Evolutionary conservation across 306 rosid species (phyloP), one percentile per base, ranked within the genome.

Genomic region (Cyclanthera cordifolia): DNA sequence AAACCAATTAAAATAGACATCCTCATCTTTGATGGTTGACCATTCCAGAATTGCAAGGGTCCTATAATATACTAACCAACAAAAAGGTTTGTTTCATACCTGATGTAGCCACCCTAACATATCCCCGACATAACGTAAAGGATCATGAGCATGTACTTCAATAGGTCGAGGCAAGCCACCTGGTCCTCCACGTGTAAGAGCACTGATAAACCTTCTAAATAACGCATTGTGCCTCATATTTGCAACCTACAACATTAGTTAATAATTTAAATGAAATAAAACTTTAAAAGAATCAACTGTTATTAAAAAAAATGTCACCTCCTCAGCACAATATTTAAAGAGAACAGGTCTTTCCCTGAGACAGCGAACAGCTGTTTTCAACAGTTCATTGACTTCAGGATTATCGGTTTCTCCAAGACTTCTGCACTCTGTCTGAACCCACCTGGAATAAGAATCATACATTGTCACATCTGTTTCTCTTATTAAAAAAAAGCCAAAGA

Each of bases 91-190:
- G 76, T 70, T 54, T 73, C 74, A 70, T 69, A 87, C 95, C 86
- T 93, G 99, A 86, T 93, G 99, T 68, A 93, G 76, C 96, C 96
- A 93, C 52, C 96, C 96, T 28, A 93, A 83, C 99, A 93, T 93
- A 78, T 93, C 95, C 52, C 96, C 90, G 17, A 93, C 95, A 79
- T 93, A 93, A 73, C 99, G 87, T 71, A 93, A 79, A 67, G 96
- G 96, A 77, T 93, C 99, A 79, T 93, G 95, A 69, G 99, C 99
- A 70, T 93, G 99, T 67, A 93, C 96, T 85, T 93, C 99, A 79
- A 93, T 93, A n/a, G 99, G 99, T 28, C 99, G 94, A 60, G 99
- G 96, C 86, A 93, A 66, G 64, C 96, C 96, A 77, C 96, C 95
- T 25, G 99, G 99, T 70, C 96, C 99, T 65, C 96, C 99, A 14